These are phyloP conservation scores for Umbellularia californica DNA, from an alignment of 164 flowering plant genomes.

Conservation along the genomic window DNA sequence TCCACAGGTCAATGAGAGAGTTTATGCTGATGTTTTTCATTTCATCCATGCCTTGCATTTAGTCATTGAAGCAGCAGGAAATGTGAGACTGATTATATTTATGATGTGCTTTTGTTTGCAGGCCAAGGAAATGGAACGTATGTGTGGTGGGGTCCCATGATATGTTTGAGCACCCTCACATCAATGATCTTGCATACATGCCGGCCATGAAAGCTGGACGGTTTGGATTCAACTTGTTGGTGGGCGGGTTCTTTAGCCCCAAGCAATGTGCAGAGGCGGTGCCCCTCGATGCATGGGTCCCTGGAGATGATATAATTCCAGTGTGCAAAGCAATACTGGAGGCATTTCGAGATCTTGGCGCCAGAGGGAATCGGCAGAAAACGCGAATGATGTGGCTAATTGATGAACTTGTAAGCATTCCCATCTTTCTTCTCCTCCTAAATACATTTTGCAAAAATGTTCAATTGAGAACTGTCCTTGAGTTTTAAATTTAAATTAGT, in stretches of 20 bases:
- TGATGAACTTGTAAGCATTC: conserved; percentile 80
- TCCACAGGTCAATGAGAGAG: not conserved
- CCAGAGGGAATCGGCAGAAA: conserved; percentile 87
- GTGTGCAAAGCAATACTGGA: conserved; percentile 75
- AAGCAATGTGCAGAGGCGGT: conserved; percentile 90
- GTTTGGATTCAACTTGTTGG: conserved; percentile 87
- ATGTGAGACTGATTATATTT: not conserved
- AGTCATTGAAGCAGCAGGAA: not conserved
- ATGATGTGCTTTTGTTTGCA: conserved; percentile 16
- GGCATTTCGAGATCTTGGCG: conserved; percentile 84
- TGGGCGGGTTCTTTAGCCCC: conserved; percentile 94
- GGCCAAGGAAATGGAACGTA: conserved; percentile 98
- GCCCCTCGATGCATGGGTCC: conserved; percentile 93
- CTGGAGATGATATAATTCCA: conserved; percentile 72
- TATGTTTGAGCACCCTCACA: conserved; percentile 96
- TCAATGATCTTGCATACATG: conserved; percentile 97
- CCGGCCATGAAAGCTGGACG: conserved; percentile 81
- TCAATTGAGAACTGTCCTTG: no score
- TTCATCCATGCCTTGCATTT: not conserved
- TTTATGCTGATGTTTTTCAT: not conserved
- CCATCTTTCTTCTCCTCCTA: not conserved
- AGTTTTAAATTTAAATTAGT: no score
- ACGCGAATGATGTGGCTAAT: conserved; percentile 99
- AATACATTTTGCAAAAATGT: not conserved
- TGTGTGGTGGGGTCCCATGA: conserved; percentile 93